Evolutionary conservation across 2,329 filamentous ascomycete genomes (phyloP).

Genomic region (Cercospora brassicicola): DNA sequence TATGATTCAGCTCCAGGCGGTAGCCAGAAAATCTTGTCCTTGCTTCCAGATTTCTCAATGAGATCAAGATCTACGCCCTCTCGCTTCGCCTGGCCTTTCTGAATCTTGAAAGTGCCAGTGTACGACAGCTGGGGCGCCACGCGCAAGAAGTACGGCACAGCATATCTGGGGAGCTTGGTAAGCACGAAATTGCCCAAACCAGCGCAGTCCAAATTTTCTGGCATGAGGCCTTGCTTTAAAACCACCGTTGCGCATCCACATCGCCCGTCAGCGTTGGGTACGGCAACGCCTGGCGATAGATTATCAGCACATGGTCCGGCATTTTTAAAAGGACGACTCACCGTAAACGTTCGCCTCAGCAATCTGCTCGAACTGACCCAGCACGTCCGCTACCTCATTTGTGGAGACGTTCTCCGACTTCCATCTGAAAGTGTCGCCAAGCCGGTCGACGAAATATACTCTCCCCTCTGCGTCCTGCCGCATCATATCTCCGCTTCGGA

Average conservation of each 20-base stretch:
- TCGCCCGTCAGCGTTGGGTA: conserved; percentile 79
- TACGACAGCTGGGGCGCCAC: conserved; percentile 61
- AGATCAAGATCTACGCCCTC: conserved; percentile 69
- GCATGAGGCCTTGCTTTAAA: conserved; percentile 53
- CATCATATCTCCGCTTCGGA: conserved; percentile 77
- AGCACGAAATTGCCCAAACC: conserved; percentile 62
- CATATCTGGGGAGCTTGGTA: conserved; percentile 66
- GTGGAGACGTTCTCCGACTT: conserved; percentile 58
- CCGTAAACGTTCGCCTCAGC: conserved; percentile 15
- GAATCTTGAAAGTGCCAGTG: conserved; percentile 86
- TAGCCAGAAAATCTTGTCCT: conserved; percentile 65
- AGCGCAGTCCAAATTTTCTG: conserved; percentile 52
- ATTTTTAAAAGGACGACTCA: background rate
- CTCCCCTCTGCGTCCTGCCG: conserved; percentile 68
- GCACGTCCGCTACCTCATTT: conserved; percentile 69
- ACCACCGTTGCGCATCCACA: conserved; percentile 76
- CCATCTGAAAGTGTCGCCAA: conserved; percentile 74
- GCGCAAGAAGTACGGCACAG: conserved; percentile 74
- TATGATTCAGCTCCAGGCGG: conserved; percentile 60
- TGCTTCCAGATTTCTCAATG: conserved; percentile 49
- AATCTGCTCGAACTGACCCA: conserved; percentile 51
- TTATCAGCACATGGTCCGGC: conserved; percentile 60
- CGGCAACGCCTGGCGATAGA: conserved; percentile 54
- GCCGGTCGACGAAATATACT: conserved; percentile 77
- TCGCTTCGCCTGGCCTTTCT: conserved; percentile 69